Conservation (phyloP, 352 stramenopile genomes). For the Lagenidium giganteum region DNA sequence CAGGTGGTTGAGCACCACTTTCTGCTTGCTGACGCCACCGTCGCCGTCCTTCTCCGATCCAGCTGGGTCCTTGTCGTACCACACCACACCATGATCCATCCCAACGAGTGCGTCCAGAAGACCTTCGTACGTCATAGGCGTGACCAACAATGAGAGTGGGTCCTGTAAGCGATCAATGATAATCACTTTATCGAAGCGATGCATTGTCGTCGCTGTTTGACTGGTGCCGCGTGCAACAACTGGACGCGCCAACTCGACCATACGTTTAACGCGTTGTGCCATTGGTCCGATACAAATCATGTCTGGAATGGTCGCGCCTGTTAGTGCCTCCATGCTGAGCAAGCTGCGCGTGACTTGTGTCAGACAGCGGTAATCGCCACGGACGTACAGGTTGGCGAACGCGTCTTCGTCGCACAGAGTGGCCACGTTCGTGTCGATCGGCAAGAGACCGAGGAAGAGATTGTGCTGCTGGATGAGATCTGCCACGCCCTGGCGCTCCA, state of each 20-base stretch:
- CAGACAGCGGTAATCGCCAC: constrained; percentile 47
- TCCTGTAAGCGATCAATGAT: constrained; percentile 78
- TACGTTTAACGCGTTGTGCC: constrained; percentile 44
- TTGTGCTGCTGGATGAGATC: constrained; percentile 48
- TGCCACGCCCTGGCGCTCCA: constrained; percentile 65
- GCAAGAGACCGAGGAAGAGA: constrained; percentile 51
- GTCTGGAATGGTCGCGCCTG: constrained; percentile 25
- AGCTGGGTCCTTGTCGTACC: constrained; percentile 32
- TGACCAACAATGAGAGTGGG: constrained; percentile 75
- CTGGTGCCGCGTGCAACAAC: constrained; percentile 27
- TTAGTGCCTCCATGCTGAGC: constrained; percentile 30
- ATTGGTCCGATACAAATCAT: constrained; percentile 50
- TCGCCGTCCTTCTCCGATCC: constrained; percentile 12
- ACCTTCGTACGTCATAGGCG: constrained; percentile 82
- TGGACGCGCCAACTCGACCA: constrained; percentile 54
- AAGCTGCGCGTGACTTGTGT: constrained; percentile 63
- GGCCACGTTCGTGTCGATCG: constrained; percentile 46
- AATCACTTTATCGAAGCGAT: constrained; percentile 47
- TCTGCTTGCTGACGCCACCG: constrained; percentile 8
- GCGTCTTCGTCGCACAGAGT: constrained; percentile 59
- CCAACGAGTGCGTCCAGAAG: constrained; percentile 67
- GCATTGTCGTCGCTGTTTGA: background rate
- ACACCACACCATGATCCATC: constrained; percentile 69
- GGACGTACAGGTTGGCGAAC: constrained; percentile 71
- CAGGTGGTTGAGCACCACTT: constrained; percentile 60